These are phyloP conservation scores for Taphrina pruni DNA, from an alignment of 1,139 yeast species.

Conservation along the genomic window DNA sequence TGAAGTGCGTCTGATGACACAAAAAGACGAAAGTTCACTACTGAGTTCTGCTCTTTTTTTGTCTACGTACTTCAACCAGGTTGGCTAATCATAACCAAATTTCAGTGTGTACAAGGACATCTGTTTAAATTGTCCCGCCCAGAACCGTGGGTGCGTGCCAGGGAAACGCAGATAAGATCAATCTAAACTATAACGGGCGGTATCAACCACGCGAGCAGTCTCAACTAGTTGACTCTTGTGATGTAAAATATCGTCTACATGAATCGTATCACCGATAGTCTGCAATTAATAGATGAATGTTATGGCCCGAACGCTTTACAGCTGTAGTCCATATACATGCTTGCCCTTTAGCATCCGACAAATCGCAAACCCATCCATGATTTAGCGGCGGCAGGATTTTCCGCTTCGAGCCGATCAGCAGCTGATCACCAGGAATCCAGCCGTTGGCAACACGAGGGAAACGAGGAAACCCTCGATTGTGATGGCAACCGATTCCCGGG, in stretches of 20 bases:
- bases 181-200: constrained; percentile 19
- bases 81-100: too few relatives aligned
- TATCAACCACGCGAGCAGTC: constrained; percentile 41
- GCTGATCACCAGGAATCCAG: background rate
- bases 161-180: constrained; percentile 41
- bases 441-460: background rate
- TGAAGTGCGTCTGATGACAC: background rate
- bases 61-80: background rate
- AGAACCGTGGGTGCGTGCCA: constrained; percentile 38
- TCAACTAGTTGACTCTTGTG: constrained; percentile 29
- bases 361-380: too few relatives aligned
- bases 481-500: too few relatives aligned
- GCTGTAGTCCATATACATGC: too few relatives aligned
- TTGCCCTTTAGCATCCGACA: too few relatives aligned
- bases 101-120: background rate
- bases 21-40: background rate
- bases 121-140: constrained; percentile 42
- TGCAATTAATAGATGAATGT: too few relatives aligned
- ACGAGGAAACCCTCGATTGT: too few relatives aligned
- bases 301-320: too few relatives aligned
- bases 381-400: too few relatives aligned
- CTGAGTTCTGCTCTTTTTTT: background rate
- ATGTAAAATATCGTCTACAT: constrained; percentile 38
- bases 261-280: background rate
- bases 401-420: too few relatives aligned